Base-by-base conservation (phyloP, 2,329 filamentous ascomycete species). In the Aspergillus sp. region DNA sequence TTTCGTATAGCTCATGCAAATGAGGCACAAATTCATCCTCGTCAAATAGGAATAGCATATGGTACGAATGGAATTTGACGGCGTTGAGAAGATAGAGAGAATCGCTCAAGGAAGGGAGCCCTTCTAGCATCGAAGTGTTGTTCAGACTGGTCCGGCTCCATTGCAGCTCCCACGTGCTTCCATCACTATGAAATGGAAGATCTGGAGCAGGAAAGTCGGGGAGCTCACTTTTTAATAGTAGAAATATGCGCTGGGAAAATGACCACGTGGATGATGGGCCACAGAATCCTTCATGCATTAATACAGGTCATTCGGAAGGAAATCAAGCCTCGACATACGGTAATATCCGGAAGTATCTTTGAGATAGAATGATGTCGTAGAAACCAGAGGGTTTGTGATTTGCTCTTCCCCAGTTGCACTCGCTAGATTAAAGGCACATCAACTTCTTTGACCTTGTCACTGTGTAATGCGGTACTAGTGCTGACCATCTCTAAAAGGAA, bases 251-350 rank as follows among this genome's bases (percentile, higher is more conserved):
- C 42, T 61, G 59, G 31, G 55, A 61, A 16, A 61, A 61, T 3
- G 55, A 49, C 59, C 59, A 61, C 10, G 59, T 55, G 2, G 59
- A 61, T 12, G 59, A 61, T 39, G 59, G 59, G 5, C 59, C 59
- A 22, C 59, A 58, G 18, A 58, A 58, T 14, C 59, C 55, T 61
- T 36, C 14, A 20, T 18, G 9, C 2, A 31, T 55, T 20, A 49
- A 29, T 36, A 32, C n/a, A 20, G 12, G n/a, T 14, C n/a, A 18
- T 14, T 22, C 39, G 6, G 18, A 14, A 2, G 1, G 26, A 12
- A 12, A 31, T n/a, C 1, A 49, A 10, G 11, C 31, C 31, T 55
- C 5, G 10, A 55, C 54, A 16, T 31, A 55, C 45, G 26, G 26
- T 49, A 55, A 22, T 22, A 11, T 7, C 46, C 29, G n/a, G 45